These are phyloP conservation scores for Fusarium sambucinum DNA, from an alignment of 2,329 filamentous ascomycete species.

Conservation along the genomic window DNA sequence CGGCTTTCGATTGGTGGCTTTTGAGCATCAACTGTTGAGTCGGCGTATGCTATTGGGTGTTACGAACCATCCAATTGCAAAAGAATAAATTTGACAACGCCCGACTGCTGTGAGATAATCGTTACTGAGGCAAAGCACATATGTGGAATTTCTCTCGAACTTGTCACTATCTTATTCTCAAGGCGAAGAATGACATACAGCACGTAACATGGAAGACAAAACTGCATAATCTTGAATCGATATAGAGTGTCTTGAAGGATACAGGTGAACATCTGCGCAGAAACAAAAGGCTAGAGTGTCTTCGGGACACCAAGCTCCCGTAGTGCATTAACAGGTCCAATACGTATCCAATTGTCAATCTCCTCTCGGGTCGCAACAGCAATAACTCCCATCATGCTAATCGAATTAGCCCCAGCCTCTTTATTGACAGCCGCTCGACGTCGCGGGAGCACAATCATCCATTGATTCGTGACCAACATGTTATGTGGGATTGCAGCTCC, in stretches of 20 bases:
- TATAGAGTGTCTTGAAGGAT: not conserved
- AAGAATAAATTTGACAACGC: too few species aligned
- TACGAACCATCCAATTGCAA: fast-evolving
- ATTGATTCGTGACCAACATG: not conserved
- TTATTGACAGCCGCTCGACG: not conserved
- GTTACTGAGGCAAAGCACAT: too few species aligned
- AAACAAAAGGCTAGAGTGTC: not conserved
- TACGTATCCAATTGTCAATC: not conserved
- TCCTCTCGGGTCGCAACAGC: not conserved
- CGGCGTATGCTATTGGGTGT: not conserved
- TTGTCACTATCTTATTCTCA: too few species aligned
- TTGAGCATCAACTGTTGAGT: not conserved
- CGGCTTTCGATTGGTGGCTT: not conserved
- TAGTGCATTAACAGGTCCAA: not conserved
- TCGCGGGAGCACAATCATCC: not conserved
- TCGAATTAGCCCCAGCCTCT: not conserved
- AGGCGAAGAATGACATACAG: too few species aligned
- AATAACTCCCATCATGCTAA: conserved; percentile 8
- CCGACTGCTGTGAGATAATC: too few species aligned
- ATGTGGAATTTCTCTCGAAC: too few species aligned
- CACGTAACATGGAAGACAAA: too few species aligned
- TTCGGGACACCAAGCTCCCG: not conserved
- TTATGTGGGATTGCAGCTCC: not conserved
- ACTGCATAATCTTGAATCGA: too few species aligned
- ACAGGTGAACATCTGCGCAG: too few species aligned